A percentile compares a stretch with the other conserved stretches of the same genome.
These are phyloP conservation scores for Phytopythium aichiense DNA, from an alignment of 352 stramenopile species.

Conservation along the genomic window DNA sequence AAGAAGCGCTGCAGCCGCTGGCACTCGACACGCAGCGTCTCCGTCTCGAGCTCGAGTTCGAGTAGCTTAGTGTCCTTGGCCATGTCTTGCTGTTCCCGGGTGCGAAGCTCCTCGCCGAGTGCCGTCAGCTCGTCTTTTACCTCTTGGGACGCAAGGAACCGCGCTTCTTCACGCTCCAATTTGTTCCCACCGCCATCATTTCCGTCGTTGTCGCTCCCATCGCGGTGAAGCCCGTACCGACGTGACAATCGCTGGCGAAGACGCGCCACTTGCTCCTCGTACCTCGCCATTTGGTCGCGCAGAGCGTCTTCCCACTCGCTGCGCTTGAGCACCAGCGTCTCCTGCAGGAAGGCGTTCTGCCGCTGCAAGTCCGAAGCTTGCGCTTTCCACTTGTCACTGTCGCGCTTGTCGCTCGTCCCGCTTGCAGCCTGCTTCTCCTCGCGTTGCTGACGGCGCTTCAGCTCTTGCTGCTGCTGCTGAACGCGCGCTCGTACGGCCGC, in stretches of 20 bases:
- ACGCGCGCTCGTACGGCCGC: conserved; percentile 30
- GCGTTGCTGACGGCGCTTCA: conserved; percentile 12
- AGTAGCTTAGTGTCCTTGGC: conserved; percentile 61
- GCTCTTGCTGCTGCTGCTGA: conserved; percentile 25
- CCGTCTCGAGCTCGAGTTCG: conserved; percentile 63
- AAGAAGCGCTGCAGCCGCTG: conserved; percentile 44
- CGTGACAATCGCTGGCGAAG: conserved; percentile 38
- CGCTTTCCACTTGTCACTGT: conserved; percentile 18
- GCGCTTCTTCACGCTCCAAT: conserved; percentile 45
- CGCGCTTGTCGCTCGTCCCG: conserved; percentile 8
- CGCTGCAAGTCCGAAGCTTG: conserved; percentile 39
- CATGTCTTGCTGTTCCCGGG: conserved; percentile 47
- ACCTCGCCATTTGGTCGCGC: conserved; percentile 43
- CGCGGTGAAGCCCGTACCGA: conserved; percentile 12
- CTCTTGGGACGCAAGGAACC: conserved; percentile 38
- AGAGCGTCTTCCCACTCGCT: conserved; percentile 60
- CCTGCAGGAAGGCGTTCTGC: conserved; percentile 55
- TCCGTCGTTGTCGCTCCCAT: conserved; percentile 4
- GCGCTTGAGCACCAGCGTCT: conserved; percentile 55
- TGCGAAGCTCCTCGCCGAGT: conserved; percentile 40
- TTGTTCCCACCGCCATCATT: conserved; percentile 9
- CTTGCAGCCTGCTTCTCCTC: not conserved
- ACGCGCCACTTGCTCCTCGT: conserved; percentile 48
- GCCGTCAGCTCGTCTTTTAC: conserved; percentile 38
- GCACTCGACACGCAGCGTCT: conserved; percentile 63